Base-by-base conservation (phyloP, 805 yeast genomes). In the Yarrowia deformans region DNA sequence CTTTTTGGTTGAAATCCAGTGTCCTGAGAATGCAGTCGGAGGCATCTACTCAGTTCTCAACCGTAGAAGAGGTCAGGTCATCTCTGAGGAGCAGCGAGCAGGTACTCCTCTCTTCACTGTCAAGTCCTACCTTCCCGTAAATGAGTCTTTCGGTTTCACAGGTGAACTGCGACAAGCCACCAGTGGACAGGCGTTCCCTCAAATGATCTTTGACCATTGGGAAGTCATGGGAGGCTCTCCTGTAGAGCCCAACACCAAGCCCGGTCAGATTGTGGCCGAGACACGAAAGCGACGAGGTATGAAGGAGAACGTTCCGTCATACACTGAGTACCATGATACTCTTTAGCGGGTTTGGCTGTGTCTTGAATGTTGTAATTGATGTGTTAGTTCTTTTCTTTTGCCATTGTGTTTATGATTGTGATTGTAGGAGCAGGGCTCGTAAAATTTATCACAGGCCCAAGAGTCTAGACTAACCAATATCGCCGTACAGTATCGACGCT, bases 181-280 rank as follows among this genome's bases (percentile, higher is more conserved):
- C 81, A 97, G 97, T 90, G 99, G 99, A 85, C 98, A 94, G 89
- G 99, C 99, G 83, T 94, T 94, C 98, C 99, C 99, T 85, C 98
- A 95, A 87, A 88, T 95, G 97, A 95, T 95, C 84, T 95, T 94
- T 85, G 98, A 95, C 84, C 99, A 94, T 84, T 94, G 98, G 98
- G 86, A 92, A 75, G 84, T 91, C 79, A 85, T 95, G 87, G 80
- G 81, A 77, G 97, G 97, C 84, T 95, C 93, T 84, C 97, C 97
- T 81, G 84, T 90, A 76, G 98, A 94, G 84, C 89, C 93, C 81
- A 77, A 88, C 79, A 77, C 88, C 76, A 87, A 87, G 84, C 87
- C 90, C 77, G 90, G 90, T 82, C 82, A 79, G 76, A 87, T 87
- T 77, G 90, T 87, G 72, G 70, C 75, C 68, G 89, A 83, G 74